These are phyloP conservation scores for Glycine tomentella DNA, from an alignment of 306 rosid genomes.

Conservation along the genomic window DNA sequence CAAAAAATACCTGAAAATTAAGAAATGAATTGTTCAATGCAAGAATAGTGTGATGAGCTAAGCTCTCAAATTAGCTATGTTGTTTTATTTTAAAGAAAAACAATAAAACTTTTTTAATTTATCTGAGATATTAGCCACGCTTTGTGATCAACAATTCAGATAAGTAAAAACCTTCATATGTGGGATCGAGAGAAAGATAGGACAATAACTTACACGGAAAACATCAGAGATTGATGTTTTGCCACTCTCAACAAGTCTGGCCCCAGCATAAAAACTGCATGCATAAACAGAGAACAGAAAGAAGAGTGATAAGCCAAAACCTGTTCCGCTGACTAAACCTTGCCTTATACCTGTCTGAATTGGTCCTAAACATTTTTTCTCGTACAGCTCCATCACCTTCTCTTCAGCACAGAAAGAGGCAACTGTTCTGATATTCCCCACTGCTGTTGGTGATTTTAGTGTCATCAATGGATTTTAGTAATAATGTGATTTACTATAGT, in stretches of 20 bases:
- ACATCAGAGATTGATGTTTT: conserved; percentile 60
- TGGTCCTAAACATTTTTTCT: conserved; percentile 75
- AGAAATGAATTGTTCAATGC: conserved; percentile 8
- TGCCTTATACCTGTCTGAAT: conserved; percentile 62
- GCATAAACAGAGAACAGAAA: conserved; percentile 61
- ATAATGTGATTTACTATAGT: no score
- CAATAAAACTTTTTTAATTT: not conserved
- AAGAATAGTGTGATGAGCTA: not conserved
- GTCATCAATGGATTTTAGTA: no score
- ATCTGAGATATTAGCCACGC: conserved; percentile 11
- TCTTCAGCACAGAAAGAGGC: conserved; percentile 90
- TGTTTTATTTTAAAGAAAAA: not conserved
- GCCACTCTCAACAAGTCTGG: conserved; percentile 60
- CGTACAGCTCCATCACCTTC: conserved; percentile 73
- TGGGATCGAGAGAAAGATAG: not conserved
- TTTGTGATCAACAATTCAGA: conserved; percentile 11
- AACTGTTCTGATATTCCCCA: conserved; percentile 81
- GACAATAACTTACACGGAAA: conserved; percentile 60
- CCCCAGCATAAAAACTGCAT: conserved; percentile 69
- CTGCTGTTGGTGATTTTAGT: no score
- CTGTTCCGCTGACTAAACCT: conserved; percentile 66
- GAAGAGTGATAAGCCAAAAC: conserved; percentile 64
- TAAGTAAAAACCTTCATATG: not conserved
- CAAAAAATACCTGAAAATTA: conserved; percentile 68
- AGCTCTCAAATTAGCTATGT: not conserved